phyloP scores from a whole-genome alignment of 169 alveolate species.

The Plasmodium gallinaceum region DNA sequence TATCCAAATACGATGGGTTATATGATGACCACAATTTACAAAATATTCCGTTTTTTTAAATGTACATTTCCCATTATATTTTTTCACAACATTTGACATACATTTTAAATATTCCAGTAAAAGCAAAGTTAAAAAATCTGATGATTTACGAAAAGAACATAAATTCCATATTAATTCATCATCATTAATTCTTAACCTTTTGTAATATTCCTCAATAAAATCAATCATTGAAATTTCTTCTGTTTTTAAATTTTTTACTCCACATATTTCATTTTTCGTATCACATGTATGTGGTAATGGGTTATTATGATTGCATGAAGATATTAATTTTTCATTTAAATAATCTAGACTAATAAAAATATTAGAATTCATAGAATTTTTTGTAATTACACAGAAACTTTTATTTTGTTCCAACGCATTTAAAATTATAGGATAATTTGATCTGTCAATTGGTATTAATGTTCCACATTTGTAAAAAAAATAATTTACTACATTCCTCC shows the following conservation, averaged over 20 bases:
- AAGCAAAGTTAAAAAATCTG: conserved; percentile 43
- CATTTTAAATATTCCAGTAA: conserved; percentile 73
- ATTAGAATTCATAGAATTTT: conserved; percentile 79
- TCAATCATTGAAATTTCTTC: conserved; percentile 78
- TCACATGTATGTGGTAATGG: conserved; percentile 86
- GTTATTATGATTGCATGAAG: conserved; percentile 80
- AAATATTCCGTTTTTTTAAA: conserved; percentile 82
- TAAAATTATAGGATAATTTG: conserved; percentile 55
- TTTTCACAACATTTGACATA: conserved; percentile 29
- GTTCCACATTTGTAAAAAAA: conserved; percentile 79
- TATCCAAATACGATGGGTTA: conserved; percentile 86
- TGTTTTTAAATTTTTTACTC: conserved; percentile 76
- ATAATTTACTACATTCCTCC: conserved; percentile 80
- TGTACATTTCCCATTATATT: conserved; percentile 53
- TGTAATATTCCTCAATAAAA: conserved; percentile 81
- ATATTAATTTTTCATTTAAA: conserved; percentile 80
- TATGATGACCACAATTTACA: conserved; percentile 84
- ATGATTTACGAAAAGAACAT: conserved; percentile 45
- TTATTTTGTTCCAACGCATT: conserved; percentile 79
- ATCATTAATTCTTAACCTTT: conserved; percentile 80
- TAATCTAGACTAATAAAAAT: conserved; percentile 80
- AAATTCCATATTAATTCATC: conserved; percentile 73
- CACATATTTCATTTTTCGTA: conserved; percentile 73
- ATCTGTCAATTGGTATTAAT: conserved; percentile 82
- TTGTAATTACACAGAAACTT: conserved; percentile 80